These are phyloP conservation scores for Rhynchosporium graminicola DNA, from an alignment of 2,329 filamentous ascomycete genomes.

Conservation along the genomic window DNA sequence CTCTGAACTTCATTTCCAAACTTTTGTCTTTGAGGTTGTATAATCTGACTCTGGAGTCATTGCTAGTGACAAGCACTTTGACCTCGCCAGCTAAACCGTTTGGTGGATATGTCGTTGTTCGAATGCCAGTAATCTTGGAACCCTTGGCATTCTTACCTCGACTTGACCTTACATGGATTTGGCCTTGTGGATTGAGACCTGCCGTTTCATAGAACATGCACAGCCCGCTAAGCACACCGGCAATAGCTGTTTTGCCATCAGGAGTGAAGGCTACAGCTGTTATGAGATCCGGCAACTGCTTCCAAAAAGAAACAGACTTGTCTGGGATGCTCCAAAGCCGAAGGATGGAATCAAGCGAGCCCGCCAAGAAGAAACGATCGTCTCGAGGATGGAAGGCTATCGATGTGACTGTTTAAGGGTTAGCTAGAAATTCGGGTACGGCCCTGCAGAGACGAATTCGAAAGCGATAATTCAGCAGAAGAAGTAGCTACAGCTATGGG, in stretches of 20 bases:
- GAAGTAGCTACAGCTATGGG: neutral
- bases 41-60: constrained; percentile 87
- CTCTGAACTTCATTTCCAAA: constrained; percentile 86
- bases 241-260: constrained; percentile 86
- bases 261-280: constrained; percentile 93
- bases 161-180: constrained; percentile 91
- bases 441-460: neutral
- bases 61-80: constrained; percentile 88
- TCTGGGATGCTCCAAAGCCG: constrained; percentile 97
- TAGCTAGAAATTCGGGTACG: neutral
- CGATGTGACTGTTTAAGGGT: constrained; percentile 66
- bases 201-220: constrained; percentile 94
- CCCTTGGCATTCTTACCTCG: constrained; percentile 92
- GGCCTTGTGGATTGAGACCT: constrained; percentile 77
- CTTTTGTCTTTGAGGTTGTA: constrained; percentile 86
- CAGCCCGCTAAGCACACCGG: constrained; percentile 80
- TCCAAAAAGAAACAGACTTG: constrained; percentile 84
- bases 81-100: constrained; percentile 60
- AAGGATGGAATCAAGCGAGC: constrained; percentile 84
- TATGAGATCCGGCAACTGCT: constrained; percentile 79
- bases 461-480: neutral
- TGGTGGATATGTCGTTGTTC: constrained; percentile 65
- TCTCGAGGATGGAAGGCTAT: constrained; percentile 93
- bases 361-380: constrained; percentile 94
- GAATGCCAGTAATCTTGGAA: constrained; percentile 95